phyloP scores from a whole-genome alignment of 2,329 filamentous ascomycete genomes.

The Microdochium bolleyi region DNA sequence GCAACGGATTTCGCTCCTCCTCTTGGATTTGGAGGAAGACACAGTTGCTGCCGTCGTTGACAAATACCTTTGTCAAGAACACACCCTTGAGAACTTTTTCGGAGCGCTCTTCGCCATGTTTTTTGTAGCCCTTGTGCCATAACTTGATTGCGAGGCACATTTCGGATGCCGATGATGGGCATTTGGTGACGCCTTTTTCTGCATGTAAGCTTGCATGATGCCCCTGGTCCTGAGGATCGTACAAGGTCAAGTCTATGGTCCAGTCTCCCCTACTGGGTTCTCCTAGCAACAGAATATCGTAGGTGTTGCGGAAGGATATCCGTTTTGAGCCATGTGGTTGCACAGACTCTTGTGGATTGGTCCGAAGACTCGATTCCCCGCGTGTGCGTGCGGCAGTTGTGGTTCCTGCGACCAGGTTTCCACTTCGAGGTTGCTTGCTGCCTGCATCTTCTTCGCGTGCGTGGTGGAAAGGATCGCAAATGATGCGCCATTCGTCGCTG shows the following conservation, averaged over 20 bases:
- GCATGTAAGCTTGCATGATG: neutral
- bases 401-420: too few species aligned
- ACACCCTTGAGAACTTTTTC: neutral
- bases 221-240: neutral
- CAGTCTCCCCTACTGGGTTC: neutral
- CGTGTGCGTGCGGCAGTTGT: too few species aligned
- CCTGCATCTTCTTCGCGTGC: neutral
- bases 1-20: neutral
- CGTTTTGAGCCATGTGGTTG: too few species aligned
- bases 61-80: neutral
- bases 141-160: neutral
- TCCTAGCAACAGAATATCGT: neutral
- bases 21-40: neutral
- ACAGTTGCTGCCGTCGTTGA: neutral
- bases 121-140: neutral
- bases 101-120: neutral
- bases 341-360: too few species aligned
- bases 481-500: neutral
- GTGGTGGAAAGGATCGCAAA: neutral
- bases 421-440: neutral
- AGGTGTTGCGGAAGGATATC: too few species aligned
- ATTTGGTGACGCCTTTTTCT: neutral
- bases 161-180: neutral
- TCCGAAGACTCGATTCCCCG: too few species aligned
- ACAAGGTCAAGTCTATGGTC: neutral